These are phyloP conservation scores for Ophiostoma sp. DNA, from an alignment of 2,329 filamentous ascomycete species.

Conservation along the genomic window DNA sequence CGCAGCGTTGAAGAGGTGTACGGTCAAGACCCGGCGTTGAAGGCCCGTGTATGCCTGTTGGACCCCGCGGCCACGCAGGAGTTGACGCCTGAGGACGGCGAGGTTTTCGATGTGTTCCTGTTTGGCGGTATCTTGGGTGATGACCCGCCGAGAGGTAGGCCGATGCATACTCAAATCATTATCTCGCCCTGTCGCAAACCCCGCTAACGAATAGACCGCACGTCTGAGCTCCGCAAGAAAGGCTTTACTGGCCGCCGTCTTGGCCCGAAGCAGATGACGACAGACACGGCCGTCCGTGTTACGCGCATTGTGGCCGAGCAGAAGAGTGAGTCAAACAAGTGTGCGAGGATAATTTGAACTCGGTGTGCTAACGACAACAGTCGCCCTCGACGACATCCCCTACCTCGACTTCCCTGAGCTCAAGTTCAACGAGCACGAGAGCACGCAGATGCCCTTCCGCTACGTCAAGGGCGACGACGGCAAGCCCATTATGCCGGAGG, in stretches of 20 bases:
- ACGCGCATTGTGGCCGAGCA: conserved; percentile 86
- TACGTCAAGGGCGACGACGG: conserved; percentile 79
- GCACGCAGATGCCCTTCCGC: conserved; percentile 96
- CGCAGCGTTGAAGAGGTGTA: conserved; percentile 83
- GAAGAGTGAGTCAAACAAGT: conserved; percentile 58
- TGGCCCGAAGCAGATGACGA: conserved; percentile 96
- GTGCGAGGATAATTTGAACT: no score
- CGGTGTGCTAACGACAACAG: conserved; percentile 46
- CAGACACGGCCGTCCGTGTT: conserved; percentile 92
- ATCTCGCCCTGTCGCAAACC: neutral
- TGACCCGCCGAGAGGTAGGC: conserved; percentile 83
- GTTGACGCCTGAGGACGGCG: conserved; percentile 76
- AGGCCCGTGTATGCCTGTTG: conserved; percentile 27
- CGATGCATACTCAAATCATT: neutral
- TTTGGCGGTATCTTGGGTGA: conserved; percentile 97
- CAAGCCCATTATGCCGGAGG: conserved; percentile 86
- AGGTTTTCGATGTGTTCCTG: conserved; percentile 83
- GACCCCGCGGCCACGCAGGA: conserved; percentile 54
- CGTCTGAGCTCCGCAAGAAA: conserved; percentile 91
- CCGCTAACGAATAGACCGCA: conserved; percentile 66
- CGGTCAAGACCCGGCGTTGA: conserved; percentile 60
- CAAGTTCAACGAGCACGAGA: conserved; percentile 86
- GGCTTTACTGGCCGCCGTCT: conserved; percentile 85
- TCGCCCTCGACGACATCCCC: conserved; percentile 72
- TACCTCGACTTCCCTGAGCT: conserved; percentile 90